These are phyloP conservation scores for Neurospora sp. DNA, from an alignment of 495 filamentous ascomycete species.

Conservation along the genomic window DNA sequence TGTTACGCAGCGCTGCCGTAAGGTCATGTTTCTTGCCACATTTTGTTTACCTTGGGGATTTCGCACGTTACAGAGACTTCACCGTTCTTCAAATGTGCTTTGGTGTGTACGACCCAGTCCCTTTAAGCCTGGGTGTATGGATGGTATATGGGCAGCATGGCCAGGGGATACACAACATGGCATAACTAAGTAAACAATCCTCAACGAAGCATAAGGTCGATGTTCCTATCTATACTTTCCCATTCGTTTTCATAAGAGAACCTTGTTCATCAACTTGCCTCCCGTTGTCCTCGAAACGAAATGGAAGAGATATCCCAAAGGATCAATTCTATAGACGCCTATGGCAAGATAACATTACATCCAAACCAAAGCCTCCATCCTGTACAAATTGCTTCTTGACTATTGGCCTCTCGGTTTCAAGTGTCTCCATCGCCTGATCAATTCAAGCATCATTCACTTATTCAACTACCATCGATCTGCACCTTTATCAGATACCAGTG, in stretches of 20 bases:
- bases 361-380: neutral
- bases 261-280: neutral
- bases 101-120: neutral
- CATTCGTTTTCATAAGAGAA: neutral
- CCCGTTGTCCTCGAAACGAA: neutral
- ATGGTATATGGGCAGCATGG: neutral
- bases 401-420: neutral
- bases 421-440: neutral
- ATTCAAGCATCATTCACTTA: neutral
- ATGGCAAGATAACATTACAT: neutral
- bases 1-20: neutral
- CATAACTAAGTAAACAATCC: neutral
- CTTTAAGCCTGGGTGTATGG: neutral
- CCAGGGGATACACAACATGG: neutral
- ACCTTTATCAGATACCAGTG: neutral
- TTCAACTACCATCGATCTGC: neutral
- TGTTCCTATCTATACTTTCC: neutral
- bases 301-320: neutral
- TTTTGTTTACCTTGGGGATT: neutral
- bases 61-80: neutral
- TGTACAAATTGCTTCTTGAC: neutral
- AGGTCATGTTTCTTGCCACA: neutral
- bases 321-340: neutral
- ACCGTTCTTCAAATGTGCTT: neutral
- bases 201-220: neutral